phyloP scores from a whole-genome alignment of 1,139 yeast genomes.

The Blastobotrys aristatus region DNA sequence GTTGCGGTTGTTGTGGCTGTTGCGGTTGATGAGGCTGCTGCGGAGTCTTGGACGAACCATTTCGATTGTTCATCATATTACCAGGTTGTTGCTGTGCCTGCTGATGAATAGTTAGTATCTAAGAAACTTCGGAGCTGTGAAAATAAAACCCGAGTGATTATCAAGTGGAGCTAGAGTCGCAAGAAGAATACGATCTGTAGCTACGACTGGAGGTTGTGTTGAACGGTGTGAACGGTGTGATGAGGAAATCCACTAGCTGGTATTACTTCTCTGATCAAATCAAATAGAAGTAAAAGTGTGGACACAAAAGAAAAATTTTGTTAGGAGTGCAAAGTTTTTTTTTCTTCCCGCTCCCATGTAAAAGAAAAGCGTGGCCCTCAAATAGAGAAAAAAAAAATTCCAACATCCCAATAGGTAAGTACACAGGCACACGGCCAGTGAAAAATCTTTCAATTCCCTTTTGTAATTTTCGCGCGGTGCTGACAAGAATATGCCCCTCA shows the following conservation, averaged over 20 bases:
- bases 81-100: background rate
- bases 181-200: no score
- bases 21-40: background rate
- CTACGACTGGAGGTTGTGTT: no score
- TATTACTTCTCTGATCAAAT: background rate
- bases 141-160: background rate
- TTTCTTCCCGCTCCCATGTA: background rate
- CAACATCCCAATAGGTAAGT: no score
- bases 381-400: no score
- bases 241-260: background rate
- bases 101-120: background rate
- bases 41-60: background rate
- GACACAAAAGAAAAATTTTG: background rate
- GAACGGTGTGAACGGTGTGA: background rate
- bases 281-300: background rate
- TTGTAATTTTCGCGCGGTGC: background rate
- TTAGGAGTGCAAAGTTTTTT: background rate
- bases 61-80: conserved; percentile 6
- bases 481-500: background rate
- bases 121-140: background rate
- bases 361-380: no score
- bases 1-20: conserved; percentile 3
- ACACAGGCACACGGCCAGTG: no score
- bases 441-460: background rate
- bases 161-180: background rate